phyloP scores from a whole-genome alignment of 1,139 yeast genomes.

The Wickerhamomyces sp. region DNA sequence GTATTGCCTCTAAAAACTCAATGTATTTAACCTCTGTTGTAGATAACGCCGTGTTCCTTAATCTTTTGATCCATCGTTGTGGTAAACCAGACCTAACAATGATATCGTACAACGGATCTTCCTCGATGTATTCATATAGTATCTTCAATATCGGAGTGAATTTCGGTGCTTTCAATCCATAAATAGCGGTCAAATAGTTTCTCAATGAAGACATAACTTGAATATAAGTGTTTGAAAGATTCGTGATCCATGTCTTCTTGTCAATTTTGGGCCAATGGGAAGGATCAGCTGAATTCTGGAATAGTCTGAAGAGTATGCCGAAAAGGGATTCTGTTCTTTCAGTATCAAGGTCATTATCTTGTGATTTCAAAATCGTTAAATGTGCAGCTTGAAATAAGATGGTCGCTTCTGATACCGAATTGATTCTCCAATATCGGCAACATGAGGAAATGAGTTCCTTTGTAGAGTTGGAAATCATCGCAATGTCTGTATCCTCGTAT shows the following conservation, averaged over 20 bases:
- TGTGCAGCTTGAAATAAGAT: conserved; percentile 52
- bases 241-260: conserved; percentile 46
- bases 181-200: conserved; percentile 40
- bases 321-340: conserved; percentile 23
- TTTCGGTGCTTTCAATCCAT: conserved; percentile 51
- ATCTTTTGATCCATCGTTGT: conserved; percentile 46
- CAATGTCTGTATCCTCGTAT: conserved; percentile 21
- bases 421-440: conserved; percentile 59
- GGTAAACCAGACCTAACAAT: conserved; percentile 36
- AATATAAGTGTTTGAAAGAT: conserved; percentile 43
- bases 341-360: conserved; percentile 26
- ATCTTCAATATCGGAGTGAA: conserved; percentile 51
- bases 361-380: conserved; percentile 32
- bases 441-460: conserved; percentile 41
- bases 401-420: conserved; percentile 46
- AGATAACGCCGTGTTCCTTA: conserved; percentile 43
- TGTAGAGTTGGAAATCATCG: conserved; percentile 30
- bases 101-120: conserved; percentile 39
- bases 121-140: conserved; percentile 46
- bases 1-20: conserved; percentile 49
- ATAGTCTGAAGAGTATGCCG: conserved; percentile 21
- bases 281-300: conserved; percentile 36
- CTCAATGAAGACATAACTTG: conserved; percentile 44
- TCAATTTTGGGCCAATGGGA: conserved; percentile 46
- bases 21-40: conserved; percentile 60